Evolutionary conservation across 352 stramenopile species (phyloP).

Genomic region (Phytophthora sp.): DNA sequence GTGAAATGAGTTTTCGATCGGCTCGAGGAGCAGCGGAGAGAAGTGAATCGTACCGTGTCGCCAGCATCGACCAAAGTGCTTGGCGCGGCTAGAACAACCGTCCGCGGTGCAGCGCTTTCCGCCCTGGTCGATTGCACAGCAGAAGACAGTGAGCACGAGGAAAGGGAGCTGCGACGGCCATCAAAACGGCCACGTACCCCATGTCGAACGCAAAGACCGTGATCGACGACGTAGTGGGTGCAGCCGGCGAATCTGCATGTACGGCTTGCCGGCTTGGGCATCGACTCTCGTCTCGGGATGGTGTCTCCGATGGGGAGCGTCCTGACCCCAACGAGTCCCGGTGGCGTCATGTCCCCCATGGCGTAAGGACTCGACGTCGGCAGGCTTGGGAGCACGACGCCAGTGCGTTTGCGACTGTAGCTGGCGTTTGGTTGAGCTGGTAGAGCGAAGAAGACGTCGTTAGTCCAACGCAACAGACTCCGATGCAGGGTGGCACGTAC

Average conservation of each 20-base stretch:
- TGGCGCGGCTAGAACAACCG: slow-evolving; percentile 66
- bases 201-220: slow-evolving; percentile 68
- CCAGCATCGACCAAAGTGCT: slow-evolving; percentile 73
- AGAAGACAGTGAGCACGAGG: background rate
- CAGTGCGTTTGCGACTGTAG: background rate
- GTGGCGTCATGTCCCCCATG: slow-evolving; percentile 17
- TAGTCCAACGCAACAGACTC: too few relatives aligned
- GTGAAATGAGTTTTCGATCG: too few relatives aligned
- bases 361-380: background rate
- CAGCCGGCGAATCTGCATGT: slow-evolving; percentile 68
- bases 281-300: slow-evolving; percentile 1
- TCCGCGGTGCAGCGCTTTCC: slow-evolving; percentile 64
- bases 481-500: too few relatives aligned
- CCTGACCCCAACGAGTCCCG: slow-evolving; percentile 3
- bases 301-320: slow-evolving; percentile 12
- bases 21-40: too few relatives aligned
- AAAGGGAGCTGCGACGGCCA: background rate
- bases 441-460: background rate
- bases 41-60: slow-evolving; percentile 62
- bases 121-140: slow-evolving; percentile 30
- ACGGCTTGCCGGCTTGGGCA: slow-evolving; percentile 45
- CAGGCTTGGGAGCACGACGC: background rate
- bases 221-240: slow-evolving; percentile 73
- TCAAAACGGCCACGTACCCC: slow-evolving; percentile 37
- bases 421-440: slow-evolving; percentile 11